Evolutionary conservation across 2,329 filamentous ascomycete species (phyloP), one percentile per base, ranked within the genome.

Genomic region (Trichoderma atroviride): DNA sequence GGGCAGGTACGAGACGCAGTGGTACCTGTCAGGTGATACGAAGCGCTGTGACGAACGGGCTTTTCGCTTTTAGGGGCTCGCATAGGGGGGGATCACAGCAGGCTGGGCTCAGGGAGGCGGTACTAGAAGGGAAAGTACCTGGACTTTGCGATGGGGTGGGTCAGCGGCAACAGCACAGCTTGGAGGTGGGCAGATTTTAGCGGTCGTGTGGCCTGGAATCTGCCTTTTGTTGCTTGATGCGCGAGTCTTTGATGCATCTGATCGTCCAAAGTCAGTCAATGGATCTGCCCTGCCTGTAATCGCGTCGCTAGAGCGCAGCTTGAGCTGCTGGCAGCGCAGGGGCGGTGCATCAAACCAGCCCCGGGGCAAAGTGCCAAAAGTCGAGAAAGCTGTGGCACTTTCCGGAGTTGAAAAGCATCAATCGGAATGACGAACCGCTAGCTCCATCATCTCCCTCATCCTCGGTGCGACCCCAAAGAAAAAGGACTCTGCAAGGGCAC

Each of bases 131-230:
- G 1, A 4, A 40, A 6, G 60, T 63, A 63, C 14, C 16, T 33
- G 29, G 53, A 63, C 60, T 40, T 43, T 53, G 31, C n/a, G 31
- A 3, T 3, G 35, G 31, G 14, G 60, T 63, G 60, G 60, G 47
- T 29, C 60, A 22, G 31, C 19, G 31, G 22, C 16, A 19, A 22
- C 29, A 24, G 22, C 40, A 43, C 40, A 43, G 40, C 40, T 53
- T 40, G 47, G 47, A 53, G 27, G 60, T 63, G 60, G 60, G 60
- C 60, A 63, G 60, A 63, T 14, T 5, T 37, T 27, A 53, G 47
- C 60, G 60, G 60, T 29, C 35, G 43, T 53, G 27, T 53, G 60
- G 43, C 29, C 43, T 59, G 33, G 40, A 40, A 29, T 27, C 47
- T 50, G 47, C 47, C 47, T 24, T 50, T 50, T 13, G 9, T 6